These are phyloP conservation scores for Posidonia oceanica DNA, from an alignment of 116 monocot genomes.

Conservation along the genomic window DNA sequence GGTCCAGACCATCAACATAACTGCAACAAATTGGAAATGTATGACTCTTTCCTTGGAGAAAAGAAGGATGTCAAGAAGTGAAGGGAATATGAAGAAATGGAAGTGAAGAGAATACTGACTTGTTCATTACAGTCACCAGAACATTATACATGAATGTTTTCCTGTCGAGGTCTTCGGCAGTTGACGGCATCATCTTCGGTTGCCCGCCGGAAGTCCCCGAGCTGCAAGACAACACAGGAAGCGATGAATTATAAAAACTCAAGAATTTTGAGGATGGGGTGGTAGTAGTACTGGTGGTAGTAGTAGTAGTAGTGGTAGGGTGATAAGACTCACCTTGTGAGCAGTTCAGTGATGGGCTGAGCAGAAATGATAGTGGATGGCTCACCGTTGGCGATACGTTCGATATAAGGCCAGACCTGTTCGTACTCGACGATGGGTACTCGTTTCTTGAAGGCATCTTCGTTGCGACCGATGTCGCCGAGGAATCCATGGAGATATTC, in stretches of 20 bases:
- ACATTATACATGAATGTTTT: slow-evolving; percentile 56
- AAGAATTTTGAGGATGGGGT: not conserved
- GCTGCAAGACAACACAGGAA: slow-evolving; percentile 8
- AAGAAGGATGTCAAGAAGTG: not conserved
- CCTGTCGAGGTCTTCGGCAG: slow-evolving; percentile 53
- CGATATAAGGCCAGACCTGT: slow-evolving; percentile 35
- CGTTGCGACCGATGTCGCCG: slow-evolving; percentile 3
- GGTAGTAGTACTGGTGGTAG: not conserved
- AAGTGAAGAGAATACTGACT: not conserved
- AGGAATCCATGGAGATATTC: slow-evolving; percentile 64
- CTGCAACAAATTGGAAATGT: slow-evolving; percentile 4
- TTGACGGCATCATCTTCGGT: slow-evolving; percentile 68
- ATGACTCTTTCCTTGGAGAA: too few species aligned
- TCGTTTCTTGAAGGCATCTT: slow-evolving; percentile 19
- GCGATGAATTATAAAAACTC: not conserved
- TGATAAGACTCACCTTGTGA: slow-evolving; percentile 36
- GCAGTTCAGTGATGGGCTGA: slow-evolving; percentile 43
- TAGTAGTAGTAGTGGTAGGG: not conserved
- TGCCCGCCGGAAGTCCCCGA: slow-evolving; percentile 75
- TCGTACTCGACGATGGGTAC: slow-evolving; percentile 52
- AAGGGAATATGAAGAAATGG: not conserved
- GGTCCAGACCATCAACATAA: slow-evolving; percentile 57
- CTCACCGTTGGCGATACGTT: slow-evolving; percentile 51
- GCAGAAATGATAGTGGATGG: slow-evolving; percentile 33
- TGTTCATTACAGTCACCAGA: slow-evolving; percentile 63